Evolutionary conservation across 768 basidiomycete species (phyloP), one percentile per base, ranked within the genome.

Genomic region (Psilocybe sp.): DNA sequence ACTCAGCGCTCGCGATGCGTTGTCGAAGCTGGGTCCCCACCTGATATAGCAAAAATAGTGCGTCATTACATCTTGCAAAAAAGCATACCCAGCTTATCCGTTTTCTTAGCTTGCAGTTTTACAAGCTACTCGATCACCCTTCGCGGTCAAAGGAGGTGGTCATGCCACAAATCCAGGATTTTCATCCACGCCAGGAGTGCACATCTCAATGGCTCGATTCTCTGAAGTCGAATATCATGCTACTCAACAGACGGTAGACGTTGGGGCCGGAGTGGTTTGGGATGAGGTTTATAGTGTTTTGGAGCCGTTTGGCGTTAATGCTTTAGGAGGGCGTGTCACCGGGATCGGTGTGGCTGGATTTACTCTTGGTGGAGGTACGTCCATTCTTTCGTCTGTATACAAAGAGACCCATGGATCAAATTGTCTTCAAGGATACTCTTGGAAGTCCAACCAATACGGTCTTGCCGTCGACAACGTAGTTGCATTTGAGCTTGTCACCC

Each of bases 81-180:
- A n/a, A 28, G 46, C 28, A 10, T 10, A 14, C 16, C 32, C 33
- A 19, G 16, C 40, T 31, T 31, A 40, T 20, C 13, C 13, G 28
- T 36, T 31, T 15, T 5, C 38, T 5, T 52, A 85, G 82, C 71
- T 84, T 35, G 56, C 64, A 48, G 74, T 82, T 33, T 50, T 84
- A 4, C 75, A 69, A 1, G 60, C 57, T 13, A 75, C 70, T 0
- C 50, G 60, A 31, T 80, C 77, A 1, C 72, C 80, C 1, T 84
- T 85, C 52, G 83, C 81, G 82, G 74, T 85, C 46, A 85, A 82
- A 62, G 77, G 82, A 14, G 83, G 80, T 12, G 83, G 84, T 0
- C 83, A 85, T 60, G 52, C 77, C 0, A 57, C 72, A 4, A 84
- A 82, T 56, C 74, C 71, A 0, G 75, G 75, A 2, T 84, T 83